Percentiles rank a stretch among this genome's conserved stretches.
Conservation (phyloP, 345 rosid species). For the Schrenkiella parvula region DNA sequence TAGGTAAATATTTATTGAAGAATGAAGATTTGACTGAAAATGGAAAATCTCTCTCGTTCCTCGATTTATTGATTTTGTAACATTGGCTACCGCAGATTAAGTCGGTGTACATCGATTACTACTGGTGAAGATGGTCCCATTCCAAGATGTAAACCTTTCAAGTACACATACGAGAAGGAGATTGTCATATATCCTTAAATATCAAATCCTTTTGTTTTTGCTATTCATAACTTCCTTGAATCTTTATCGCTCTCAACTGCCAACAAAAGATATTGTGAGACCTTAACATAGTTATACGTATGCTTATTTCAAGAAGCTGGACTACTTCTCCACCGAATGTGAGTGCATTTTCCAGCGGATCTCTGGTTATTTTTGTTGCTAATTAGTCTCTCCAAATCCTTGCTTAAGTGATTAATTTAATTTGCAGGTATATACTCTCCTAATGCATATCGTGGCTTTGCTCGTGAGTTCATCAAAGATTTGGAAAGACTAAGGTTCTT, state of each 20-base stretch:
- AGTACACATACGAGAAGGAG: constrained; percentile 93
- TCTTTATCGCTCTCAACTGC: too few relatives aligned
- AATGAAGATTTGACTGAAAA: background rate
- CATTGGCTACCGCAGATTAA: constrained; percentile 45
- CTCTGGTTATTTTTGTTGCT: background rate
- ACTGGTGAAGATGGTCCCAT: constrained; percentile 98
- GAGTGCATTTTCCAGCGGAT: constrained; percentile 22
- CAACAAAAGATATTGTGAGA: constrained; percentile 3
- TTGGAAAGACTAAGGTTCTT: constrained; percentile 83
- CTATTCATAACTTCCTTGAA: too few relatives aligned
- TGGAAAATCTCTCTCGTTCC: background rate
- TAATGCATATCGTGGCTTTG: constrained; percentile 91
- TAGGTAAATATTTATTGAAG: constrained; percentile 40
- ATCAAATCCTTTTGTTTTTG: background rate
- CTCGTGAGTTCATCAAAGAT: constrained; percentile 96
- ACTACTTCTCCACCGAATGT: constrained; percentile 99
- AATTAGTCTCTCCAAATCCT: background rate
- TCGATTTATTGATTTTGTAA: background rate
- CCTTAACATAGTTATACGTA: constrained; percentile 72
- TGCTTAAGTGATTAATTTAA: background rate
- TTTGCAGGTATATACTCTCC: constrained; percentile 89
- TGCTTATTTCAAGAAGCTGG: constrained; percentile 96
- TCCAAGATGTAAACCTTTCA: constrained; percentile 96
- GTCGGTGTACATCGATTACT: constrained; percentile 80
- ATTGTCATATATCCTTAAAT: constrained; percentile 87